phyloP scores from a whole-genome alignment of 2,329 filamentous ascomycete genomes.

The Berkeleyomyces basicola region DNA sequence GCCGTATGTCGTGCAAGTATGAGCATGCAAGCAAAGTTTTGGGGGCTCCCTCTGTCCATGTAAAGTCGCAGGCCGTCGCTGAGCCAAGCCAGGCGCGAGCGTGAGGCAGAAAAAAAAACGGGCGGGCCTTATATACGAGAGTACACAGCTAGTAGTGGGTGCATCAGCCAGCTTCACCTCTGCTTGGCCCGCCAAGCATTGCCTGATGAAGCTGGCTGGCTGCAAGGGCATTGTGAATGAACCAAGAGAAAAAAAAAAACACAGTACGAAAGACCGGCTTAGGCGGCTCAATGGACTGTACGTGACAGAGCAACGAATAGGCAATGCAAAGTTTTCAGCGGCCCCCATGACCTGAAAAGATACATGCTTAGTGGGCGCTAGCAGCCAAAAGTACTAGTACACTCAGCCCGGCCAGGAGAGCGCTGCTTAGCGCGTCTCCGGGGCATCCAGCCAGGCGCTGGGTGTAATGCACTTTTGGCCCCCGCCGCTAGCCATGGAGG shows the following conservation, averaged over 20 bases:
- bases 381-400: slow-evolving; percentile 7
- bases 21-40: too few species aligned
- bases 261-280: slow-evolving; percentile 2
- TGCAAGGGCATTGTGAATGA: neutral
- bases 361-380: neutral
- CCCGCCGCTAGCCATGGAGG: neutral
- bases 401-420: neutral
- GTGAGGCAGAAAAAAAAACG: neutral
- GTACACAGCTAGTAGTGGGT: neutral
- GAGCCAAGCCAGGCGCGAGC: neutral
- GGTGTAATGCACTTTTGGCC: slow-evolving; percentile 7
- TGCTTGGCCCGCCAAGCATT: neutral
- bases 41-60: too few species aligned
- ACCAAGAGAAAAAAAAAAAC: neutral
- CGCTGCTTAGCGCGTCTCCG: neutral
- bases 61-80: neutral
- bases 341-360: neutral
- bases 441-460: neutral
- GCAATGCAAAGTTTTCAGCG: slow-evolving; percentile 5
- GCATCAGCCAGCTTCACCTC: too few species aligned
- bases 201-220: neutral
- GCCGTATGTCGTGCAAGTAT: too few species aligned
- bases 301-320: slow-evolving; percentile 8
- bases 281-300: slow-evolving; percentile 10
- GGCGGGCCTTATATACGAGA: neutral